Conservation (phyloP, 2,329 filamentous ascomycete genomes). For the Aspergillus fumigatus region DNA sequence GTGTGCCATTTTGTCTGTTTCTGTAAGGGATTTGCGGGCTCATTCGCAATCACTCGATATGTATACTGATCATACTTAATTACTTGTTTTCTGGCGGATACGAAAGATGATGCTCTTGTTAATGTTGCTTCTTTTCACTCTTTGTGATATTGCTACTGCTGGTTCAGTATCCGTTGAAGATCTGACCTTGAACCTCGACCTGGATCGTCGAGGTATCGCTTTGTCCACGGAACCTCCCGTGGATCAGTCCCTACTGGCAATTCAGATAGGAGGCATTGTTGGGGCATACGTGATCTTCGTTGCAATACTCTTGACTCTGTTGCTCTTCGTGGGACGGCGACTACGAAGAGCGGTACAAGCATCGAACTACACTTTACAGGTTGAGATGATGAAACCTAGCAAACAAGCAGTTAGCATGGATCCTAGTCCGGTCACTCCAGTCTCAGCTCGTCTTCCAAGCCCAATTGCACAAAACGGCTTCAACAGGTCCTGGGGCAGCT, state of each 20-base stretch:
- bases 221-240: constrained; percentile 37
- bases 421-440: constrained; percentile 33
- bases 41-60: constrained; percentile 18
- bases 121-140: constrained; percentile 6
- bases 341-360: constrained; percentile 48
- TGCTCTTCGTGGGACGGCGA: constrained; percentile 60
- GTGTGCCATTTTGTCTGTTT: constrained; percentile 14
- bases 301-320: constrained; percentile 64
- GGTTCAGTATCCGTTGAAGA: constrained; percentile 10
- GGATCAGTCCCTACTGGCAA: constrained; percentile 65
- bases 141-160: constrained; percentile 12
- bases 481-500: constrained; percentile 36
- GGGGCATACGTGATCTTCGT: constrained; percentile 77
- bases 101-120: constrained; percentile 11
- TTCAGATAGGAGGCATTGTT: constrained; percentile 77
- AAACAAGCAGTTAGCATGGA: constrained; percentile 26
- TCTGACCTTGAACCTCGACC: constrained; percentile 2
- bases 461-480: constrained; percentile 34
- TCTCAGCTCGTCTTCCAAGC: constrained; percentile 28
- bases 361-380: constrained; percentile 49
- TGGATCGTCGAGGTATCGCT: constrained; percentile 8
- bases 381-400: constrained; percentile 53
- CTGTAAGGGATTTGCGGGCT: constrained; percentile 26
- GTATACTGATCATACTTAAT: constrained; percentile 17
- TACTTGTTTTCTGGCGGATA: constrained; percentile 7